Base-by-base conservation (phyloP, 2,329 filamentous ascomycete species). In the Pseudogymnoascus sp. region DNA sequence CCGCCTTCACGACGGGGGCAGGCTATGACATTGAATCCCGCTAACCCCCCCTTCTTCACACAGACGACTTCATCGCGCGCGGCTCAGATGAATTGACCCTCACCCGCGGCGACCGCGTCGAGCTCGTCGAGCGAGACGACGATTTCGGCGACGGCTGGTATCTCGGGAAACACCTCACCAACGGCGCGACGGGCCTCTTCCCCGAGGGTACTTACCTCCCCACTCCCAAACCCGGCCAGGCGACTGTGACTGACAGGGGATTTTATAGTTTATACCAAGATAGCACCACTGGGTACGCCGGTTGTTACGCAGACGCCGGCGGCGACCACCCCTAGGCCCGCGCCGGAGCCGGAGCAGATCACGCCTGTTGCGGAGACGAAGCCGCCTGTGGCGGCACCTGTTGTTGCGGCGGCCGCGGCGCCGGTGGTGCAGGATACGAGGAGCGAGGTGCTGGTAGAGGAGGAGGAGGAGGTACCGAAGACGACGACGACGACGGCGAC, bases 81-180 rank as follows among this genome's bases (percentile, higher is more conserved):
- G 96, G 92, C 75, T 89, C 90, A 64, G 95, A 99, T 77, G 95
- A 99, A 80, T 82, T 99, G 72, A 96, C 86, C 70, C 81, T 99
- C 68, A 81, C 85, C 63, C 96, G 96, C 72, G 93, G 90, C 70
- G 90, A 95, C 71, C 86, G 89, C 67, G 88, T 96, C 66, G 88
- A 93, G 77, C 78, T 96, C 66, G 85, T 93, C 67, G 90, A 95
- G 77, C 84, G 90, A 71, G 90, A 95, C 74, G 90, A 95, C 74
- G 90, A 95, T 74, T 96, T 95, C 74, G 89, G 89, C 65, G 90
- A 96, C 75, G 90, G 91, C 62, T 93, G 89, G 90, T 96, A 90
- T 73, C 75, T 93, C 71, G 90, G 86, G 65, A 85, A 85, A 71
- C 90, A 93, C 75, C 76, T 91, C 68, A 80, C 83, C 68, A 92